phyloP scores from a whole-genome alignment of 345 rosid species.

The Sisymbrium altissimum region DNA sequence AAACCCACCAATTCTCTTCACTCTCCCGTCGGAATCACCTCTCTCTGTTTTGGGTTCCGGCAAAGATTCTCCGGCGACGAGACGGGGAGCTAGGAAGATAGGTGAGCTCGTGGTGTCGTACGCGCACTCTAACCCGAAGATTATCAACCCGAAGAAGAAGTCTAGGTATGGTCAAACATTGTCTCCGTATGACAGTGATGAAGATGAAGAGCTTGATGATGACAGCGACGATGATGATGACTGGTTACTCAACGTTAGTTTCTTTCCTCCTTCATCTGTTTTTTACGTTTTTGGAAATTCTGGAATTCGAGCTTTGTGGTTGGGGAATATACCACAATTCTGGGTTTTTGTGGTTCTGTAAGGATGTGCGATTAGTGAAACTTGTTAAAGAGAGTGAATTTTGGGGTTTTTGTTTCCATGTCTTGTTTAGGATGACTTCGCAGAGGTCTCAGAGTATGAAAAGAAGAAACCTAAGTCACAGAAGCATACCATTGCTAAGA shows the following conservation, averaged over 20 bases:
- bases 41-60: conserved; percentile 14
- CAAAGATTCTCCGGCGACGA: conserved; percentile 1
- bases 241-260: conserved; percentile 61
- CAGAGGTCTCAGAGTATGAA: conserved; percentile 59
- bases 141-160: conserved; percentile 70
- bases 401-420: not conserved
- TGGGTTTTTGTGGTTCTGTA: not conserved
- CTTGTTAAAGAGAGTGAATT: conserved; percentile 2
- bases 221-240: conserved; percentile 39
- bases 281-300: not conserved
- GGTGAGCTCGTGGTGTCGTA: conserved; percentile 47
- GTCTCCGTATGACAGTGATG: conserved; percentile 47
- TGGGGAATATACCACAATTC: not conserved
- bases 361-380: not conserved
- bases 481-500: conserved; percentile 34
- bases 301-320: not conserved
- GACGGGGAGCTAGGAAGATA: conserved; percentile 9
- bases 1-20: conserved; percentile 29
- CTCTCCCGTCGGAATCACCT: conserved; percentile 18
- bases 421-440: conserved; percentile 68
- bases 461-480: conserved; percentile 46
- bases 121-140: conserved; percentile 72
- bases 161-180: conserved; percentile 52
- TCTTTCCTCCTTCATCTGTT: not conserved
- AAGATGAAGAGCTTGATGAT: conserved; percentile 39